These are phyloP conservation scores for Hypoxylon perforatum DNA, from an alignment of 495 filamentous ascomycete genomes.

Conservation along the genomic window DNA sequence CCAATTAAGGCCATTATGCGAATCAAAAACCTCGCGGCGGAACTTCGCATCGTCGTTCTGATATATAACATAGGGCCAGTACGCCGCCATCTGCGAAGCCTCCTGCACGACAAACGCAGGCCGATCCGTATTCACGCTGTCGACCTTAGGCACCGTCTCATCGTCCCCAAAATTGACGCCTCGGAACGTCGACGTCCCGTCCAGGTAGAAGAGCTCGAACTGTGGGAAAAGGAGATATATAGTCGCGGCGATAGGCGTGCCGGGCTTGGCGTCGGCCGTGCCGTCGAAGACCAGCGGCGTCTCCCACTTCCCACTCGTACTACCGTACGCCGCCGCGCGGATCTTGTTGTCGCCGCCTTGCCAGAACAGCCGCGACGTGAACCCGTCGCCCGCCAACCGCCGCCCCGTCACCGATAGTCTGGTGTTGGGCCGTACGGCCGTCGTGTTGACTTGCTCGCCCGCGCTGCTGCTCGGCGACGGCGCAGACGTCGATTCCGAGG, in stretches of 20 bases:
- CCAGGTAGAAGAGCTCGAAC: slow-evolving; percentile 28
- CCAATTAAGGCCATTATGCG: neutral
- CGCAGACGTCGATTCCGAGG: neutral
- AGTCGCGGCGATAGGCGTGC: slow-evolving; percentile 26
- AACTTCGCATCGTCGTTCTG: slow-evolving; percentile 23
- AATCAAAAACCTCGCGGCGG: slow-evolving; percentile 26
- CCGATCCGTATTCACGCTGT: slow-evolving; percentile 18
- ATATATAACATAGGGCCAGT: slow-evolving; percentile 32
- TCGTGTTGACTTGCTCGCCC: slow-evolving; percentile 18
- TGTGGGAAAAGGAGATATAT: slow-evolving; percentile 20
- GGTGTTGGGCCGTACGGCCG: slow-evolving; percentile 20
- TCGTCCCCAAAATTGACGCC: slow-evolving; percentile 31
- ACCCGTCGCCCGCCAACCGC: slow-evolving; percentile 23
- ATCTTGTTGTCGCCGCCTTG: slow-evolving; percentile 35
- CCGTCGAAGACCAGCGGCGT: slow-evolving; percentile 19
- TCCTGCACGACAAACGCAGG: slow-evolving; percentile 5
- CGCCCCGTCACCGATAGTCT: slow-evolving; percentile 27
- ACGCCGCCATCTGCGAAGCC: slow-evolving; percentile 21
- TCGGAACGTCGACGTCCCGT: slow-evolving; percentile 23
- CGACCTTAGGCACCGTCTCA: slow-evolving; percentile 27
- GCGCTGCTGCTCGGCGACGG: neutral
- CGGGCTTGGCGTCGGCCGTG: slow-evolving; percentile 23
- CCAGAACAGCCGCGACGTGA: slow-evolving; percentile 38
- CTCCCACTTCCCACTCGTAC: slow-evolving; percentile 15
- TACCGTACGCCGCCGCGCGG: slow-evolving; percentile 26